Evolutionary conservation across 352 stramenopile genomes (phyloP).

Genomic region (Aphanomyces euteiches): DNA sequence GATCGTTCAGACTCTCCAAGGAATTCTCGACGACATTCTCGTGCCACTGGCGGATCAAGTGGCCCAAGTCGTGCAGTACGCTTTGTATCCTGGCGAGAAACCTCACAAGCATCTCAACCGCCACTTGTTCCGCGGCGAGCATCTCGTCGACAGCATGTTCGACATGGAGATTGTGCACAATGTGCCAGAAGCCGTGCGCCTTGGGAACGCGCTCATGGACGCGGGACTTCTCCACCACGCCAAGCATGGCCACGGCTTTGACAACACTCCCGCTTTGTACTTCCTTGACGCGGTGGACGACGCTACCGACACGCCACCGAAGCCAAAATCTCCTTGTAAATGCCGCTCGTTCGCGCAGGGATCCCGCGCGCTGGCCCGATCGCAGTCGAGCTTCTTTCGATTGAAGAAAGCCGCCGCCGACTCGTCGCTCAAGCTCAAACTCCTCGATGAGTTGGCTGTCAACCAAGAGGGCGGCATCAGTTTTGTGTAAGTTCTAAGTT

Average conservation of each 20-base stretch:
- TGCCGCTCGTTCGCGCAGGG: background rate
- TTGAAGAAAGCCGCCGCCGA: background rate
- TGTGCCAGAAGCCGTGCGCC: conserved; percentile 44
- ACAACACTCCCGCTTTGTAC: conserved; percentile 48
- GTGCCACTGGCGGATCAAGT: conserved; percentile 8
- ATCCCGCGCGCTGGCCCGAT: background rate
- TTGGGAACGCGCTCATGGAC: conserved; percentile 64
- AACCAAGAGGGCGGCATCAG: background rate
- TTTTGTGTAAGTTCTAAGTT: background rate
- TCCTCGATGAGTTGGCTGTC: background rate
- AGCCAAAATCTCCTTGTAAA: background rate
- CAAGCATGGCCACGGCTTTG: conserved; percentile 46
- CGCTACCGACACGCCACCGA: background rate
- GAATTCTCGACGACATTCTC: conserved; percentile 40
- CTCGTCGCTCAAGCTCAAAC: conserved; percentile 9
- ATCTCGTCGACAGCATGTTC: conserved; percentile 60
- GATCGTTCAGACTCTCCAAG: conserved; percentile 37
- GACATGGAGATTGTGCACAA: conserved; percentile 51
- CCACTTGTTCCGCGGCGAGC: conserved; percentile 36
- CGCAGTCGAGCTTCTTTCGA: conserved; percentile 2
- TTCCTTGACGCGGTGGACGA: conserved; percentile 40
- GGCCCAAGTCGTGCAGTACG: background rate
- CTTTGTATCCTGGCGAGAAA: background rate
- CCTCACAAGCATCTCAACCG: background rate
- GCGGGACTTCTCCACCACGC: conserved; percentile 60